Conservation (phyloP, 2,329 filamentous ascomycete species). For the Aspergillus texensis region DNA sequence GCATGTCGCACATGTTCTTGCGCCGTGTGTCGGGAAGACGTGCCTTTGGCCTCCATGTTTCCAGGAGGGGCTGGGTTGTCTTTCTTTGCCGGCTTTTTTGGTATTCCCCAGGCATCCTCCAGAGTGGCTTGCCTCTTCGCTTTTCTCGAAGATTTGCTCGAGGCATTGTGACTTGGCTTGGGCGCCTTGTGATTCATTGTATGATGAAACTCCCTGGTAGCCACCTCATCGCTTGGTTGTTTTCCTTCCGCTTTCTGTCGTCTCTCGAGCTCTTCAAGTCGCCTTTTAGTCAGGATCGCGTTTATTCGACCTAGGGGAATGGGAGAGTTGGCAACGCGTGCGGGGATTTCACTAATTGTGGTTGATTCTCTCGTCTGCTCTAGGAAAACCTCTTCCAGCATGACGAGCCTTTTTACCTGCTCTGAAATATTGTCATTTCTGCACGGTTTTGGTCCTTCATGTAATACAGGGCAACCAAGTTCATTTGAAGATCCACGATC, state of each 20-base stretch:
- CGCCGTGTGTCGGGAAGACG: background rate
- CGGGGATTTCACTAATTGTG: background rate
- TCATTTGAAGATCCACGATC: background rate
- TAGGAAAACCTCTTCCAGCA: conserved; percentile 7
- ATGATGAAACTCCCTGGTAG: conserved; percentile 27
- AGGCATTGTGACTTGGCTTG: conserved; percentile 18
- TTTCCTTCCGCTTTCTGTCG: conserved; percentile 11
- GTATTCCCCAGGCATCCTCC: conserved; percentile 32
- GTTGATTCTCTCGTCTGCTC: background rate
- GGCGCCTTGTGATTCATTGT: conserved; percentile 36
- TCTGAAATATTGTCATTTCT: background rate
- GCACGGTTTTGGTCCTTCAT: background rate
- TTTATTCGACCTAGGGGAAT: background rate
- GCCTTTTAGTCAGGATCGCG: conserved; percentile 8
- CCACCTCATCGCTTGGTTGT: conserved; percentile 21
- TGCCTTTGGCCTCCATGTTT: background rate
- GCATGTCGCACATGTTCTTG: background rate
- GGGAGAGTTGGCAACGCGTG: background rate
- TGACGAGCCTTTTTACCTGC: conserved; percentile 7
- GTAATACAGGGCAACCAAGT: background rate
- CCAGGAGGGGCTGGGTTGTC: background rate
- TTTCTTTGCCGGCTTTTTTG: conserved; percentile 15
- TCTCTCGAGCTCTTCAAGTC: conserved; percentile 19
- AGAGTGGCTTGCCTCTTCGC: conserved; percentile 32
- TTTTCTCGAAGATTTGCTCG: conserved; percentile 20